These are phyloP conservation scores for Orbilia oligospora DNA, from an alignment of 2,329 filamentous ascomycete species.

Conservation along the genomic window DNA sequence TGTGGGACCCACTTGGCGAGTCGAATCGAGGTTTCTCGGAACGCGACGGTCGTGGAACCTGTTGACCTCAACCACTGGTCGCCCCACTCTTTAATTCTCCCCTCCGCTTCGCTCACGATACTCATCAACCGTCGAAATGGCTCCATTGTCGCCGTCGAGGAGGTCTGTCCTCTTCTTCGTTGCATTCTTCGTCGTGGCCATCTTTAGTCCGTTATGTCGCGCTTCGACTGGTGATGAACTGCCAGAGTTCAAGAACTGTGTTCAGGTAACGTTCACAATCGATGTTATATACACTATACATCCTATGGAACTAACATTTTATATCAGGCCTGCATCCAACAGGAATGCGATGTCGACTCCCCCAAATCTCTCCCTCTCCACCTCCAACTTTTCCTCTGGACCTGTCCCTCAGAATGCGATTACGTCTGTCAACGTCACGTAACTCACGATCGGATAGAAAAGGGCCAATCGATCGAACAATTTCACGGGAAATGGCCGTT, in stretches of 20 bases:
- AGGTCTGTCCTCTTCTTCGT: slow-evolving; percentile 14
- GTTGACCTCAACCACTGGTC: neutral
- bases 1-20: neutral
- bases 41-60: neutral
- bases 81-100: neutral
- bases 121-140: neutral
- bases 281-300: neutral
- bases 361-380: slow-evolving; percentile 72
- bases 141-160: slow-evolving; percentile 3
- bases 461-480: slow-evolving; percentile 81
- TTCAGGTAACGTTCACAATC: slow-evolving; percentile 74
- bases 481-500: slow-evolving; percentile 99
- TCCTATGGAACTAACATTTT: neutral
- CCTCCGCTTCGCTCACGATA: neutral
- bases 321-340: slow-evolving; percentile 41
- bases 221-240: slow-evolving; percentile 88
- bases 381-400: slow-evolving; percentile 90
- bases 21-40: neutral
- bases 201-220: slow-evolving; percentile 66
- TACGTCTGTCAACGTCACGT: slow-evolving; percentile 97
- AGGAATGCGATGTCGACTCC: slow-evolving; percentile 41
- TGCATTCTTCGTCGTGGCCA: slow-evolving; percentile 66
- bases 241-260: slow-evolving; percentile 88
- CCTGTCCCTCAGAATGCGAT: slow-evolving; percentile 94
- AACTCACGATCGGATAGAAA: slow-evolving; percentile 78